Base-by-base conservation (phyloP, 2,329 filamentous ascomycete species). In the Chaetomium olivaceum region DNA sequence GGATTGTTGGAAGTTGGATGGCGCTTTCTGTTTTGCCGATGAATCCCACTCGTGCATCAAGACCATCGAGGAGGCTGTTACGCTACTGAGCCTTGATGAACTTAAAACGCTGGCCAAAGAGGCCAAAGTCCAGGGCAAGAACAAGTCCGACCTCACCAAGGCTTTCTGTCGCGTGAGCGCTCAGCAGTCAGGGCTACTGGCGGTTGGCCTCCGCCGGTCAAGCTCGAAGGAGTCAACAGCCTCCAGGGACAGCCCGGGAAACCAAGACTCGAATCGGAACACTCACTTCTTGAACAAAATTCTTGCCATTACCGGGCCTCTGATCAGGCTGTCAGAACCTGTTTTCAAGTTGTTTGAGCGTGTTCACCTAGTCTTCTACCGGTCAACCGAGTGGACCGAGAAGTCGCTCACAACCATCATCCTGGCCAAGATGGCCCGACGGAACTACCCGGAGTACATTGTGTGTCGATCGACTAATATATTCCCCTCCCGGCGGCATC, bases 331-430 rank as follows among this genome's bases (percentile, higher is more conserved):
- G 14, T 92, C 92, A 0, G 78, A 89, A 0, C 79, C 85, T 0
- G 84, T 89, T 0, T 85, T 93, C 68, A 92, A 89, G 72, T 84
- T 99, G 0, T 99, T 99, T 73, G 93, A 97, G 76, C 87, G 95
- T 29, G 93, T 98, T 0, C 95, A 98, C 78, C 80, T 99, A 2
- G 93, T 99, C 31, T 99, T 97, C 76, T 98, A 98, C 76, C 86
- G 94, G 65, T 97, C 93, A 11, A 96, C 92, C 0, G 91, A 97
- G 75, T 99, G 95, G 95, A 96, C 93, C 0, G 94, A 98, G 73
- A 98, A 97, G 76, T 97, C 94, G 1, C 81, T 99, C 16, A 98
- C 92, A 1, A 94, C 93, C 0, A 94, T 98, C 62, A 97, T 99
- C 54, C 83, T 99, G 5, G 92, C 95, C 8, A 93, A 94, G 69